phyloP scores from a whole-genome alignment of 805 yeast genomes.

The Saccharomycopsis olivae region DNA sequence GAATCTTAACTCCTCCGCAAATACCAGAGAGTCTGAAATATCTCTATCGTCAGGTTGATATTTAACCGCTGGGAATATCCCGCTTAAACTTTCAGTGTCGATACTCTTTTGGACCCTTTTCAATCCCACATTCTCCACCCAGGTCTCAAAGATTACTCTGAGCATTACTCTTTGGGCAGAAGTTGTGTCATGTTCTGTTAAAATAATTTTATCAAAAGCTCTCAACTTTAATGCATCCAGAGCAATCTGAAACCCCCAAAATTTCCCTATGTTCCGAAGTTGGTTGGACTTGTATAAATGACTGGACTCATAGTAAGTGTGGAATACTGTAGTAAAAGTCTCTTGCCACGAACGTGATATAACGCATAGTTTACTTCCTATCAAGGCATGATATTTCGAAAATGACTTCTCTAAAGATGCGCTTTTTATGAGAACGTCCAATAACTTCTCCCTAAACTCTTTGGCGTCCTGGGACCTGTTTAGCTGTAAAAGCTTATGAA shows the following conservation, averaged over 20 bases:
- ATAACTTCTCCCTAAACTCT: constrained; percentile 13
- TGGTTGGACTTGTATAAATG: constrained; percentile 65
- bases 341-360: constrained; percentile 45
- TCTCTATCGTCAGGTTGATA: too few species aligned
- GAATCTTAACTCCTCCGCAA: constrained; percentile 51
- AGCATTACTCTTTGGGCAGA: constrained; percentile 72
- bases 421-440: constrained; percentile 20
- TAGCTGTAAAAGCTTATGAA: constrained; percentile 65
- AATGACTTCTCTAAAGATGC: constrained; percentile 82
- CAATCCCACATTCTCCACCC: constrained; percentile 68
- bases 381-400: constrained; percentile 73
- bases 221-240: constrained; percentile 59
- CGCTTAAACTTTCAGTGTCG: too few species aligned
- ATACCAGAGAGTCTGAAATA: too few species aligned
- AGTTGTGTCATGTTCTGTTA: constrained; percentile 67
- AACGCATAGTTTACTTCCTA: constrained; percentile 54
- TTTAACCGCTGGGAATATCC: too few species aligned
- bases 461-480: constrained; percentile 1
- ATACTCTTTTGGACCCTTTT: constrained; percentile 34
- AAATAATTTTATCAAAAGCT: constrained; percentile 31
- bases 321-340: constrained; percentile 44
- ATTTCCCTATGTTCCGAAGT: constrained; percentile 66
- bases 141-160: constrained; percentile 69
- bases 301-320: constrained; percentile 41
- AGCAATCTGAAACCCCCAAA: constrained; percentile 79